These are phyloP conservation scores for Chalciporus chontae DNA, from an alignment of 768 basidiomycete genomes.

Conservation along the genomic window DNA sequence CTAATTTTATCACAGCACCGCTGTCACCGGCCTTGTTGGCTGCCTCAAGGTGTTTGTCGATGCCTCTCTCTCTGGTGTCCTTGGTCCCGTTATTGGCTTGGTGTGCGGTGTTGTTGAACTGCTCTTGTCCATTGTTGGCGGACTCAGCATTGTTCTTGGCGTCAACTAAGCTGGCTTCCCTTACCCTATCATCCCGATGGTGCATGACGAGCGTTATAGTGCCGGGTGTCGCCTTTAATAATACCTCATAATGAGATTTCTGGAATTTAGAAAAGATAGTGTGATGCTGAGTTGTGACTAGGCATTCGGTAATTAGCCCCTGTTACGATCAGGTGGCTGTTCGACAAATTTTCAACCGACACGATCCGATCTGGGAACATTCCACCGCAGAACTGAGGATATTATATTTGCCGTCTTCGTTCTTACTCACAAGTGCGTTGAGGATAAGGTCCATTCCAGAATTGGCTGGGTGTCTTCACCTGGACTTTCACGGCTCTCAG, in stretches of 20 bases:
- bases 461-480: no score
- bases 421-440: no score
- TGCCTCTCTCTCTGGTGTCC: not conserved
- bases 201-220: conserved; percentile 12
- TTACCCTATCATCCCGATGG: not conserved
- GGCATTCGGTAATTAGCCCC: no score
- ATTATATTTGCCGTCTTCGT: no score
- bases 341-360: no score
- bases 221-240: conserved; percentile 4
- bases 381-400: no score
- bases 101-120: conserved; percentile 1
- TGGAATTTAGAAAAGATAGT: no score
- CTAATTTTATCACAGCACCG: conserved; percentile 1
- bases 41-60: conserved; percentile 10
- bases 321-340: no score
- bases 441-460: no score
- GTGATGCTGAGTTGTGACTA: no score
- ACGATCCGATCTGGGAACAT: no score
- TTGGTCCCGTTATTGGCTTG: conserved; percentile 8
- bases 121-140: conserved; percentile 1
- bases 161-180: not conserved
- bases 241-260: not conserved
- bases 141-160: not conserved
- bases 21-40: conserved; percentile 5
- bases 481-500: no score